Percentiles rank a stretch among this genome's conserved stretches.
Evolutionary conservation across 192 early-diverging fungal genomes (phyloP).

Genomic region (Irineochytrium annulatum): DNA sequence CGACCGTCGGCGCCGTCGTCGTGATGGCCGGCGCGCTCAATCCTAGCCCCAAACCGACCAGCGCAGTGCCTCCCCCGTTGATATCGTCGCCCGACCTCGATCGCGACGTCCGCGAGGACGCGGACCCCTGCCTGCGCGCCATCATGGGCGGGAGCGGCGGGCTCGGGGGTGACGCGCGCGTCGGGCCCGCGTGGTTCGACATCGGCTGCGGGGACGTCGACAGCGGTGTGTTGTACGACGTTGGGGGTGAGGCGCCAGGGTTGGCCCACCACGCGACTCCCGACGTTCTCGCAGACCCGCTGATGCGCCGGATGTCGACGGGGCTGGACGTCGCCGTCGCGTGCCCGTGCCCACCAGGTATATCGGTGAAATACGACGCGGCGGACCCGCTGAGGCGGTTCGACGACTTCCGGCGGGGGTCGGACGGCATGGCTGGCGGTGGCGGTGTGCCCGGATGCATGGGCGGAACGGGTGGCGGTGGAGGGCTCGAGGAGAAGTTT

Average conservation of each 20-base stretch:
- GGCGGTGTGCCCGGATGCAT: neutral
- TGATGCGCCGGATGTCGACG: neutral
- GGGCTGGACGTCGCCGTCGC: neutral
- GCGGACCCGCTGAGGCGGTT: neutral
- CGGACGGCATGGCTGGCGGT: neutral
- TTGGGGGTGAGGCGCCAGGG: no score
- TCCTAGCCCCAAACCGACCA: no score
- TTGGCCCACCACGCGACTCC: no score
- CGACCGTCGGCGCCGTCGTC: neutral
- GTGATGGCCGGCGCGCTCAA: neutral
- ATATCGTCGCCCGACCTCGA: neutral
- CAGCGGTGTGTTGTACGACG: no score
- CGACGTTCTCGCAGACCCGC: neutral
- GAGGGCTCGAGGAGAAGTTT: neutral
- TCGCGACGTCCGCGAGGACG: no score
- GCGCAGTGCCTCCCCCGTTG: no score
- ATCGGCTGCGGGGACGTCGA: neutral
- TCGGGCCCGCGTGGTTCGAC: neutral
- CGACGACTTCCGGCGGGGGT: neutral
- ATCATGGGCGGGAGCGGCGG: no score
- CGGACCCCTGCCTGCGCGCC: no score
- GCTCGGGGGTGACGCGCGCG: neutral
- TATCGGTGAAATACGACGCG: neutral
- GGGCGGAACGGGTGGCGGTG: neutral
- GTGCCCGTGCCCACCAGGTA: neutral